Conservation (phyloP, 2,329 filamentous ascomycete genomes). For the Scedosporium aurantiacum region DNA sequence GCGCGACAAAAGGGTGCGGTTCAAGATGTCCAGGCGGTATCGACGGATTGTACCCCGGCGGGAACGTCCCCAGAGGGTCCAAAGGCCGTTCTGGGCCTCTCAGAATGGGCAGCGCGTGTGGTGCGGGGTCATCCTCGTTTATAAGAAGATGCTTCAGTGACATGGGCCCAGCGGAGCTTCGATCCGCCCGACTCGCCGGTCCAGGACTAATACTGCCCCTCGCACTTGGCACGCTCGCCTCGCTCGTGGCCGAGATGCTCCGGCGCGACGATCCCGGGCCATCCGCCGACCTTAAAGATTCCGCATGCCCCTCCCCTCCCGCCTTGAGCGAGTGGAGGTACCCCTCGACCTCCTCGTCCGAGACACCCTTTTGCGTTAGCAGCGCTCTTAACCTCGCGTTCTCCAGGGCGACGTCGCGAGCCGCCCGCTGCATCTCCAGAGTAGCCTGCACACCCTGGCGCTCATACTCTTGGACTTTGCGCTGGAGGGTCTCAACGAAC, state of each 20-base stretch:
- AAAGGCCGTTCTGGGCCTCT: neutral
- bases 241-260: conserved; percentile 8
- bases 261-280: conserved; percentile 5
- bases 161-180: neutral
- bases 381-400: conserved; percentile 34
- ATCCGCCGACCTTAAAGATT: conserved; percentile 1
- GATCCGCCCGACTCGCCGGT: neutral
- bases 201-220: neutral
- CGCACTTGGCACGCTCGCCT: neutral
- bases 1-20: conserved; percentile 3
- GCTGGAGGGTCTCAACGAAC: conserved; percentile 36
- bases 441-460: conserved; percentile 36
- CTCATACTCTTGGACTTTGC: conserved; percentile 34
- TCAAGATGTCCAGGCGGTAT: conserved; percentile 7
- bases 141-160: conserved; percentile 4
- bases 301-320: conserved; percentile 1
- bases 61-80: neutral
- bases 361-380: conserved; percentile 27
- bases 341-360: conserved; percentile 25
- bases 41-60: neutral
- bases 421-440: conserved; percentile 41
- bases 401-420: conserved; percentile 35
- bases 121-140: conserved; percentile 5
- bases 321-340: conserved; percentile 26
- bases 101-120: neutral